Conservation (phyloP, 345 rosid genomes). For the Lumnitzera racemosa region DNA sequence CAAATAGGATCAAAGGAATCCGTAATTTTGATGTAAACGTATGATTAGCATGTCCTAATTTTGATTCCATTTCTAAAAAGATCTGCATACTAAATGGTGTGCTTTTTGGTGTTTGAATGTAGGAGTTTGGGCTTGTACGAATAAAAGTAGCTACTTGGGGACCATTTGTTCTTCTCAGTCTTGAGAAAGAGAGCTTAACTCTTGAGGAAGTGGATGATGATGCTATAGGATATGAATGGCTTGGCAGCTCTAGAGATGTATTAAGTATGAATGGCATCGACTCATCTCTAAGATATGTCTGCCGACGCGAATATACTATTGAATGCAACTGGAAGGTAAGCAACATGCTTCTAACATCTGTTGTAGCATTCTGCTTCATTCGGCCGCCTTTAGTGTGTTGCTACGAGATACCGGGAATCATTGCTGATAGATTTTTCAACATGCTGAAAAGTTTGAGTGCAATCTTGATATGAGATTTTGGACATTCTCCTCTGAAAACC, state of each 20-base stretch:
- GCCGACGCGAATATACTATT: constrained; percentile 68
- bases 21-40: constrained; percentile 51
- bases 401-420: too few relatives aligned
- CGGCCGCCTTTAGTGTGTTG: neutral
- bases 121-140: constrained; percentile 82
- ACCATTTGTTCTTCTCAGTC: constrained; percentile 77
- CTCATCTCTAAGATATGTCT: constrained; percentile 44
- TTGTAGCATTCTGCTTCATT: neutral
- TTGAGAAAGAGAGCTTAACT: constrained; percentile 21
- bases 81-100: constrained; percentile 9
- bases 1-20: constrained; percentile 59
- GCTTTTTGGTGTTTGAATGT: constrained; percentile 17
- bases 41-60: constrained; percentile 15
- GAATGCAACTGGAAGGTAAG: constrained; percentile 93
- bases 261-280: constrained; percentile 55
- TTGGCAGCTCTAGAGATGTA: constrained; percentile 56
- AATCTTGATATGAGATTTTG: too few relatives aligned
- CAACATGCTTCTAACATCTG: neutral
- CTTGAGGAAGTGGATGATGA: constrained; percentile 20
- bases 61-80: constrained; percentile 6
- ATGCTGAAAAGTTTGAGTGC: too few relatives aligned
- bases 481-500: too few relatives aligned
- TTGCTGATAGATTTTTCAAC: too few relatives aligned
- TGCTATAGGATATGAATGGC: constrained; percentile 60
- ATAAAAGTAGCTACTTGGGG: constrained; percentile 74